phyloP scores from a whole-genome alignment of 768 basidiomycete species.

The Cystofilobasidium ferigula region DNA sequence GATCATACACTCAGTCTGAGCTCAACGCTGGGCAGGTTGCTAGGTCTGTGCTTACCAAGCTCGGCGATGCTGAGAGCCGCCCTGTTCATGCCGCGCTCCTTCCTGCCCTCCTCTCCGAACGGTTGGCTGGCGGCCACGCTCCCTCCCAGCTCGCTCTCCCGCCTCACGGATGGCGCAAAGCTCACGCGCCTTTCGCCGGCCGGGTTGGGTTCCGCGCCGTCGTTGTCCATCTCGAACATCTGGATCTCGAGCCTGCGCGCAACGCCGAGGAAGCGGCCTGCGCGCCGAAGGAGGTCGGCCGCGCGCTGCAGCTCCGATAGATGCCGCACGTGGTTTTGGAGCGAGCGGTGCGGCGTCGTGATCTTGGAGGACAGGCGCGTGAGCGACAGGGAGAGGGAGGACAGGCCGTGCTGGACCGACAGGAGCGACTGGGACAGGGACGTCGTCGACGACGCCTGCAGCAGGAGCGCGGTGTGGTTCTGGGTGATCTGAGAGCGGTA shows the following conservation, averaged over 20 bases:
- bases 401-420: constrained; percentile 56
- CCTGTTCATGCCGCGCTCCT: constrained; percentile 77
- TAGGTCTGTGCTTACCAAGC: constrained; percentile 48
- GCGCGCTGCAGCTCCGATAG: constrained; percentile 71
- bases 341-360: constrained; percentile 64
- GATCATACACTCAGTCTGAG: constrained; percentile 10
- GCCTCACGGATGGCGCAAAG: background rate
- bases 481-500: constrained; percentile 51
- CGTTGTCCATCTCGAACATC: constrained; percentile 56
- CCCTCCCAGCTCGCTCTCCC: constrained; percentile 20
- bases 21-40: constrained; percentile 1
- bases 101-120: constrained; percentile 56
- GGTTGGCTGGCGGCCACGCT: constrained; percentile 26
- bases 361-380: constrained; percentile 73
- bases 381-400: constrained; percentile 23
- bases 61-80: constrained; percentile 92
- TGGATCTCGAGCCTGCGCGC: constrained; percentile 71
- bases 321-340: constrained; percentile 58
- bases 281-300: constrained; percentile 70
- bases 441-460: constrained; percentile 49
- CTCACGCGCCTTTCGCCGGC: background rate
- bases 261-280: constrained; percentile 71
- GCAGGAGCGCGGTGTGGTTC: constrained; percentile 73
- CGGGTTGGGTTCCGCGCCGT: background rate
- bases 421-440: constrained; percentile 59